phyloP scores from a whole-genome alignment of 192 early-diverging fungal genomes.

The Lobosporangium transversale region DNA sequence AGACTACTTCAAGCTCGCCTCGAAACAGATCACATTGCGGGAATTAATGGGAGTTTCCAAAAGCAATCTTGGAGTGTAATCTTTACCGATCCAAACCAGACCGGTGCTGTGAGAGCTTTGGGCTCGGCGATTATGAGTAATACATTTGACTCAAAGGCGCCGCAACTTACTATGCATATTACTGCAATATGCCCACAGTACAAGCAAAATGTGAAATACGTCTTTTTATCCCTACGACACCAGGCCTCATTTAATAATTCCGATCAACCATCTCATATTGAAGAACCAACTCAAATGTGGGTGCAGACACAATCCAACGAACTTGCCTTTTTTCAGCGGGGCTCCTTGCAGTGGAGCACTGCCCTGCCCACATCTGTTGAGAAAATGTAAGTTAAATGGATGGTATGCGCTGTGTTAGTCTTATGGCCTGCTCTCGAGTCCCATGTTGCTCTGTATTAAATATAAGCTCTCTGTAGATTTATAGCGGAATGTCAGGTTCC shows the following conservation, averaged over 20 bases:
- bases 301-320: constrained; percentile 22
- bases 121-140: not conserved
- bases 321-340: constrained; percentile 15
- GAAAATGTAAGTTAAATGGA: constrained; percentile 10
- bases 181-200: constrained; percentile 10
- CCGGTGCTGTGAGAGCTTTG: not conserved
- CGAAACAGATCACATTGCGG: constrained; percentile 5
- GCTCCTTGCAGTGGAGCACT: constrained; percentile 21
- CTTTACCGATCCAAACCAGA: not conserved
- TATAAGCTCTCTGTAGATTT: not conserved
- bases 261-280: not conserved
- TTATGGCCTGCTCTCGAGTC: not conserved
- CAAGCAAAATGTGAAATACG: not conserved
- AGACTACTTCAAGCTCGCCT: constrained; percentile 14
- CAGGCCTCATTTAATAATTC: not conserved
- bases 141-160: not conserved
- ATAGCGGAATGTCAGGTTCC: constrained; percentile 10
- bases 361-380: not conserved
- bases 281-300: not conserved
- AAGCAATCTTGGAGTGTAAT: constrained; percentile 8
- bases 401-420: not conserved
- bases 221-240: not conserved
- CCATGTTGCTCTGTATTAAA: not conserved
- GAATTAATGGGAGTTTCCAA: not conserved
- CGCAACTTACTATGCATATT: not conserved